Evolutionary conservation across 1,139 yeast species (phyloP), one percentile per base, ranked within the genome.

Genomic region (Pneumocystis wakefieldiae): DNA sequence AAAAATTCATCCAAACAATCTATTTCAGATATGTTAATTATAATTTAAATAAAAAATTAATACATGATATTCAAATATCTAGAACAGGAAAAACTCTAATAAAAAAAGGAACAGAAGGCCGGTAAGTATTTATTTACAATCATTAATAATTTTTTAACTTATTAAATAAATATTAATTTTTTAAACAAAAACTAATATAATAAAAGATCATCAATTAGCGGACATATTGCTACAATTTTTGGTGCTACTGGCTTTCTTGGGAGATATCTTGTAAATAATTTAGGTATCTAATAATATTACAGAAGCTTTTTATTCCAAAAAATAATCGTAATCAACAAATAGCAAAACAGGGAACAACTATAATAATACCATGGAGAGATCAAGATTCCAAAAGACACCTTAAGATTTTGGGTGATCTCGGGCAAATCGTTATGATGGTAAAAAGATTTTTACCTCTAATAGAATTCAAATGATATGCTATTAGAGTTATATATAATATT

Each of bases 181-280:
- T 35, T 48, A 12, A 35, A 37, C 15, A 36, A 37, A 12, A 24
- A 57, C 55, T 35, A 57, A 32, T 42, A 12, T 57, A 10, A 32
- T 29, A 19, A 14, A 53, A 81, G 89, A 67, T 86, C 95, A 10
- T 87, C 95, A 53, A 81, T 95, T 77, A 85, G 92, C n/a, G 96
- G 96, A 1, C 87, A 84, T 76, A 87, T 92, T 6, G 95, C 92
- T 37, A 87, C 96, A 6, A 92, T 88, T 2, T 88, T 88, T 71
- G 96, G 96, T 14, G 90, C 87, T 42, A 76, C 83, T 62, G 95
- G 96, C 1, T 84, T 85, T 74, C 77, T 88, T 66, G 96, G 96
- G 55, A 82, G 90, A 64, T 82, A 86, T 69, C 75, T 88, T 67
- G 80, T 83, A 17, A 78, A 92, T 59, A 86, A 85, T 71, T 77